A percentile compares a stretch with the other conserved stretches of the same genome.
phyloP scores from a whole-genome alignment of 805 yeast species.

The Sugiyamaella valdiviana region DNA sequence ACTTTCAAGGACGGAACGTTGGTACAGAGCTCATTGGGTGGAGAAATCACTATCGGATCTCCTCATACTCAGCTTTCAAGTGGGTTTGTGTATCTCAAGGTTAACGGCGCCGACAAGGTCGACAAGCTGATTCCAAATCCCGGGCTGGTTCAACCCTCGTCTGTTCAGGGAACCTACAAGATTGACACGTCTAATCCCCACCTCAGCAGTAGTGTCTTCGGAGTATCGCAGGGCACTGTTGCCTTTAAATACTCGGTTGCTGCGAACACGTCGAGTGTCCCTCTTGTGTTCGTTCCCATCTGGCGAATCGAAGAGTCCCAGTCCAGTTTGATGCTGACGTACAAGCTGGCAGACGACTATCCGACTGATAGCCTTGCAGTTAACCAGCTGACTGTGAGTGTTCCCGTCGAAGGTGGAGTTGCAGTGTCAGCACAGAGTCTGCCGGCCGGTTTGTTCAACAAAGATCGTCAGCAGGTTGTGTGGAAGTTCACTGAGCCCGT shows the following conservation, averaged over 20 bases:
- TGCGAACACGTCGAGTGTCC: constrained; percentile 37
- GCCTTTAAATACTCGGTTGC: constrained; percentile 67
- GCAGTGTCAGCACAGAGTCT: constrained; percentile 73
- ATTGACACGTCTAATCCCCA: constrained; percentile 9
- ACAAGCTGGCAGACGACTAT: constrained; percentile 50
- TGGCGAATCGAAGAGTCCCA: constrained; percentile 88
- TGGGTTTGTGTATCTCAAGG: constrained; percentile 5
- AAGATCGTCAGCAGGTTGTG: constrained; percentile 76
- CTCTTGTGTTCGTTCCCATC: constrained; percentile 67
- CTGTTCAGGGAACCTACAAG: constrained; percentile 25
- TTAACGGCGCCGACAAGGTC: constrained; percentile 31
- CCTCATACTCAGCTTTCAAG: constrained; percentile 28
- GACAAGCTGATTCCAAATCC: constrained; percentile 48
- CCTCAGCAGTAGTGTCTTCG: constrained; percentile 8
- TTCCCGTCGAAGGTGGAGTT: constrained; percentile 51
- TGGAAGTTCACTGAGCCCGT: constrained; percentile 57
- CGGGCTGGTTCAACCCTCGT: constrained; percentile 42
- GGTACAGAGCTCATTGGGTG: constrained; percentile 57
- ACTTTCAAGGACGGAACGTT: constrained; percentile 62
- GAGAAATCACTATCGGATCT: constrained; percentile 82
- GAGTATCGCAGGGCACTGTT: constrained; percentile 41
- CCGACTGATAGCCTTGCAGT: constrained; percentile 33
- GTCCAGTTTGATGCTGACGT: constrained; percentile 74
- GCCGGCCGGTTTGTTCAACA: constrained; percentile 88
- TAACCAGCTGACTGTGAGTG: constrained; percentile 58